A percentile compares a stretch with the other conserved stretches of the same genome.
phyloP scores from a whole-genome alignment of 176 grass and related monocot genomes.

The Bromus sterilis region DNA sequence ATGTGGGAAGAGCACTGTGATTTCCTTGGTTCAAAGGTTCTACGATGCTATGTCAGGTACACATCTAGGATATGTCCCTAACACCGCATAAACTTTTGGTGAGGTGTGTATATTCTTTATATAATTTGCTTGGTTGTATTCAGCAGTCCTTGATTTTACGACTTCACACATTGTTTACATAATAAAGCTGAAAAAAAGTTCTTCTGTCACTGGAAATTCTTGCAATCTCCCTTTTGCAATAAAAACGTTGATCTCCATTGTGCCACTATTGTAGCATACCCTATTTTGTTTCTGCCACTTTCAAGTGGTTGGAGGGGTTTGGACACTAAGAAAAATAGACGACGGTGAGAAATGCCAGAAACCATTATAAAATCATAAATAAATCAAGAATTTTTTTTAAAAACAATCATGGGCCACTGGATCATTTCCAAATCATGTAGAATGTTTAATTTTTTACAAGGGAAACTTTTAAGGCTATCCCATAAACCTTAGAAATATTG shows the following conservation, averaged over 20 bases:
- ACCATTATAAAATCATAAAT: background rate
- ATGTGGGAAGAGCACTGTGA: slow-evolving; percentile 51
- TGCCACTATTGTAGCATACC: background rate
- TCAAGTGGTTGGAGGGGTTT: background rate
- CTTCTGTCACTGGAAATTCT: background rate
- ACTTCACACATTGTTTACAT: background rate
- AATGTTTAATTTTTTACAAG: no score
- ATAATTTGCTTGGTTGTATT: background rate
- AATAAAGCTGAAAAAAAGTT: background rate
- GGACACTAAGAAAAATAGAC: background rate
- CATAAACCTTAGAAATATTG: background rate
- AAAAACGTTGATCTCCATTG: background rate
- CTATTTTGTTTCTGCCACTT: background rate
- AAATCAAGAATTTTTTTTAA: background rate
- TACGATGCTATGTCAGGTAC: slow-evolving; percentile 36
- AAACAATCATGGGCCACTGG: background rate
- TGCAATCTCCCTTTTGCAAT: background rate
- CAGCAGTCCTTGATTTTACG: background rate
- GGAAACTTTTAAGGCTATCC: background rate
- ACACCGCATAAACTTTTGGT: background rate
- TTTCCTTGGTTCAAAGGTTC: slow-evolving; percentile 51
- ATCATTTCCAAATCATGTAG: no score
- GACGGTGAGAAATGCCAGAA: background rate
- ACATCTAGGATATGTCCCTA: background rate
- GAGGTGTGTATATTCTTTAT: background rate